Evolutionary conservation across 139 green algal species (phyloP).

Genomic region (Penium margaritaceum): DNA sequence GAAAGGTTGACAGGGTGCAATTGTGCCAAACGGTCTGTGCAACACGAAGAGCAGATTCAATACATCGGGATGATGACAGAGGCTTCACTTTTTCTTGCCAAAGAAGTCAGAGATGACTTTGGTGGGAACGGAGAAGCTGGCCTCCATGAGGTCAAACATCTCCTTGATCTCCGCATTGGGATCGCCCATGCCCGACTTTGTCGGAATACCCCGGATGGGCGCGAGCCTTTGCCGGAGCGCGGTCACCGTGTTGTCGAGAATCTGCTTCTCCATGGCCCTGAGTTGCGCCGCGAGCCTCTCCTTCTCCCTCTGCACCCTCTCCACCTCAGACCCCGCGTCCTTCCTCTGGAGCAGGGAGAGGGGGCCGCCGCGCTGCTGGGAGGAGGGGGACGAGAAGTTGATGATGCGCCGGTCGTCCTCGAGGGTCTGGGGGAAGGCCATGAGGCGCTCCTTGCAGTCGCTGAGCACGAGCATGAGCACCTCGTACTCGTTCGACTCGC

Average conservation of each 20-base stretch:
- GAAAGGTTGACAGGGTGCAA: too few species aligned
- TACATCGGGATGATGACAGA: too few species aligned
- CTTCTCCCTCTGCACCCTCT: neutral
- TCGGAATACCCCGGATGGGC: constrained; percentile 90
- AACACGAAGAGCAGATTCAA: too few species aligned
- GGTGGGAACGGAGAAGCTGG: constrained; percentile 45
- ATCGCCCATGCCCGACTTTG: constrained; percentile 72
- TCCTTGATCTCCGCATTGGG: constrained; percentile 85
- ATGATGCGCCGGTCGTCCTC: constrained; percentile 68
- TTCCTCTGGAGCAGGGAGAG: too few species aligned
- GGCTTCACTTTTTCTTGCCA: too few species aligned
- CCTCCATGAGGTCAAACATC: constrained; percentile 83
- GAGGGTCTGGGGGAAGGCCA: constrained; percentile 51
- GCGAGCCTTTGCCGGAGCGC: constrained; percentile 64
- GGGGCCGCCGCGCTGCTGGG: too few species aligned
- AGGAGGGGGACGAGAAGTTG: neutral
- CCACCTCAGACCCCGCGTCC: neutral
- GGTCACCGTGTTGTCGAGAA: constrained; percentile 67
- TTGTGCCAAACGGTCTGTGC: too few species aligned
- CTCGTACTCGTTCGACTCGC: constrained; percentile 92
- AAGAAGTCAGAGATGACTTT: neutral
- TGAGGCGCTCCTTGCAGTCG: constrained; percentile 71
- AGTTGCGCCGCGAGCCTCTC: constrained; percentile 60
- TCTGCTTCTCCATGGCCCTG: constrained; percentile 63
- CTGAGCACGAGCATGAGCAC: constrained; percentile 84